These are phyloP conservation scores for Diacronema lutheri DNA, from an alignment of 78 protist genomes.

Conservation along the genomic window DNA sequence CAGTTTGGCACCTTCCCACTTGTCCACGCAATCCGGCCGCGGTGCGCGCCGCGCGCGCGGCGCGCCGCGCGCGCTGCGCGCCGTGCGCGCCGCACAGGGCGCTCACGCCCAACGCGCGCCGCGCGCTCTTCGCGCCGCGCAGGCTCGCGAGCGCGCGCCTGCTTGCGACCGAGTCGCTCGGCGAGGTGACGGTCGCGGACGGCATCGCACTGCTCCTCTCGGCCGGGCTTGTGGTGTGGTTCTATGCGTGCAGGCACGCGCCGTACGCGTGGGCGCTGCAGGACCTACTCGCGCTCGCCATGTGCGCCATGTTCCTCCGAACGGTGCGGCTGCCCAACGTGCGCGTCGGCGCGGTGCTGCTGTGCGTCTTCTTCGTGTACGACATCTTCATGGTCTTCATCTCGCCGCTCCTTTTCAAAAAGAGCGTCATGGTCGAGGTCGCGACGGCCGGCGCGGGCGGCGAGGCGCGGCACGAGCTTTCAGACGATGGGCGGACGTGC, in stretches of 20 bases:
- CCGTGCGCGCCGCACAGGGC: no score
- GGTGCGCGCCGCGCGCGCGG: no score
- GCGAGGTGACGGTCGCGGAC: no score
- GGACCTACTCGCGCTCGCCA: not conserved
- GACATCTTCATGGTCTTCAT: slow-evolving; percentile 48
- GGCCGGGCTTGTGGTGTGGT: not conserved
- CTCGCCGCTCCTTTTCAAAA: slow-evolving; percentile 34
- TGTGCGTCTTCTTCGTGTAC: slow-evolving; percentile 24
- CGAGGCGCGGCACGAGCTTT: no score
- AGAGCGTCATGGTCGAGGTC: slow-evolving; percentile 33
- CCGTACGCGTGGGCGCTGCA: slow-evolving; percentile 6
- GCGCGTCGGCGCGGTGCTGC: not conserved
- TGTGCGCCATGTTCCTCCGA: not conserved
- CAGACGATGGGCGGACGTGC: not conserved
- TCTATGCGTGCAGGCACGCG: not conserved
- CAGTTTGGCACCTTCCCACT: no score
- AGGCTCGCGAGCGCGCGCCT: not conserved
- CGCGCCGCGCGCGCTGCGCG: no score
- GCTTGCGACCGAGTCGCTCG: not conserved
- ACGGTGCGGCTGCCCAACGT: not conserved
- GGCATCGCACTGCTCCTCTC: not conserved
- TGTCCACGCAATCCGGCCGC: no score
- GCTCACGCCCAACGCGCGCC: not conserved
- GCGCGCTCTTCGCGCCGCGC: not conserved
- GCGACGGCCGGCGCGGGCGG: slow-evolving; percentile 20